phyloP scores from a whole-genome alignment of 805 yeast genomes.

The Komagataella pastoris region DNA sequence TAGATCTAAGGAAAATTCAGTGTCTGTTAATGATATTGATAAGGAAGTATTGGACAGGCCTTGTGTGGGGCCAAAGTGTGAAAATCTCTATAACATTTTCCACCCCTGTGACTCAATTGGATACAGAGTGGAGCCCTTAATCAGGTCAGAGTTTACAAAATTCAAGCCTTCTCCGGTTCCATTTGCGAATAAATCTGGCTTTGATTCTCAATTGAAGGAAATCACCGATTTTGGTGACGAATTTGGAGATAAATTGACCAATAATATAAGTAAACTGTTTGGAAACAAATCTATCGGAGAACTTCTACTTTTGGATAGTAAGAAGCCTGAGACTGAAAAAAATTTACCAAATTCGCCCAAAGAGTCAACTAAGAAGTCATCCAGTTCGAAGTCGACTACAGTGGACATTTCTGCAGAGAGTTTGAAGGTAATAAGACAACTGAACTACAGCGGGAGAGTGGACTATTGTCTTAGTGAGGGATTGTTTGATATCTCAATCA shows the following conservation, averaged over 20 bases:
- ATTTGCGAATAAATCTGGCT: slow-evolving; percentile 30
- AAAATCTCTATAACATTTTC: slow-evolving; percentile 67
- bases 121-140: slow-evolving; percentile 78
- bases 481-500: slow-evolving; percentile 62
- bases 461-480: slow-evolving; percentile 76
- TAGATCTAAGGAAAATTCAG: slow-evolving; percentile 10
- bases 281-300: not conserved
- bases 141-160: slow-evolving; percentile 32
- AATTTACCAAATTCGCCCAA: slow-evolving; percentile 1
- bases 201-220: slow-evolving; percentile 31
- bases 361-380: slow-evolving; percentile 5
- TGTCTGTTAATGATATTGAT: slow-evolving; percentile 1
- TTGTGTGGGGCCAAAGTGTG: slow-evolving; percentile 35
- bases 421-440: slow-evolving; percentile 21
- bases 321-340: not conserved
- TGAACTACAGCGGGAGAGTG: slow-evolving; percentile 66
- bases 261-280: slow-evolving; percentile 5
- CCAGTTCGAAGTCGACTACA: slow-evolving; percentile 6
- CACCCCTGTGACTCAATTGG: slow-evolving; percentile 91
- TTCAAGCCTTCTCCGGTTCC: slow-evolving; percentile 46
- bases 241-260: slow-evolving; percentile 17
- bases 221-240: slow-evolving; percentile 27
- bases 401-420: slow-evolving; percentile 16
- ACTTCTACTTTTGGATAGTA: not conserved
- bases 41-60: slow-evolving; percentile 7